A percentile compares a stretch with the other conserved stretches of the same genome.
Evolutionary conservation across 495 filamentous ascomycete species (phyloP).

Genomic region (Xylaria intraflava): DNA sequence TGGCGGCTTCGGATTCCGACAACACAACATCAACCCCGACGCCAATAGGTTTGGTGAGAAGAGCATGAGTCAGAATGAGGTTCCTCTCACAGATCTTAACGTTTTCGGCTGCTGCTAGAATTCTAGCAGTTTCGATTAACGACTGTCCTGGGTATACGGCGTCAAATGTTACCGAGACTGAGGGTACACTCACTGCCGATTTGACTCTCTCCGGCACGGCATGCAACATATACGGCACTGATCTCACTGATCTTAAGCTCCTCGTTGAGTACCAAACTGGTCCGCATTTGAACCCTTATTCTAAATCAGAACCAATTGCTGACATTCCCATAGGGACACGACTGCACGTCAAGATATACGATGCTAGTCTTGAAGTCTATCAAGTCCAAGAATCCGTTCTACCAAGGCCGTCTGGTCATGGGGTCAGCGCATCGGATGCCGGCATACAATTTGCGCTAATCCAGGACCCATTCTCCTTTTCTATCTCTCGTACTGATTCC

Average conservation of each 20-base stretch:
- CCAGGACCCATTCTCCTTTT: constrained; percentile 70
- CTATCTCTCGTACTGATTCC: constrained; percentile 51
- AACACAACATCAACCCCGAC: not conserved
- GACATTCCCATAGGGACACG: constrained; percentile 50
- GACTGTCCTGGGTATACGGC: constrained; percentile 68
- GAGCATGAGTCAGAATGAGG: constrained; percentile 9
- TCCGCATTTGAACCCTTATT: constrained; percentile 30
- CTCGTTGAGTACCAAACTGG: constrained; percentile 70
- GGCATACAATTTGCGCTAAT: constrained; percentile 57
- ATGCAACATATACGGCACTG: constrained; percentile 65
- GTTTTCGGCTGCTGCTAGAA: constrained; percentile 1
- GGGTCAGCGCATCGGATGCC: constrained; percentile 17
- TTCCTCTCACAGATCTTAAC: constrained; percentile 3
- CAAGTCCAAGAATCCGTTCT: constrained; percentile 65
- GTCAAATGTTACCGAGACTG: constrained; percentile 49
- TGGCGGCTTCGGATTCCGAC: not conserved
- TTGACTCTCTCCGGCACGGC: constrained; percentile 57
- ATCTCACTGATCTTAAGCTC: constrained; percentile 57
- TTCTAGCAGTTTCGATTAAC: constrained; percentile 10
- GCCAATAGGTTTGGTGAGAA: not conserved
- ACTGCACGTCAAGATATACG: constrained; percentile 75
- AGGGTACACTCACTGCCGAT: constrained; percentile 52
- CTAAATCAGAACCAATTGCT: not conserved
- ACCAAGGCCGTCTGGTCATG: constrained; percentile 24
- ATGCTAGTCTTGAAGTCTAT: constrained; percentile 62